A percentile compares a stretch with the other conserved stretches of the same genome.
Evolutionary conservation across 192 early-diverging fungal species (phyloP).

Genomic region (Kickxella alabastrina): DNA sequence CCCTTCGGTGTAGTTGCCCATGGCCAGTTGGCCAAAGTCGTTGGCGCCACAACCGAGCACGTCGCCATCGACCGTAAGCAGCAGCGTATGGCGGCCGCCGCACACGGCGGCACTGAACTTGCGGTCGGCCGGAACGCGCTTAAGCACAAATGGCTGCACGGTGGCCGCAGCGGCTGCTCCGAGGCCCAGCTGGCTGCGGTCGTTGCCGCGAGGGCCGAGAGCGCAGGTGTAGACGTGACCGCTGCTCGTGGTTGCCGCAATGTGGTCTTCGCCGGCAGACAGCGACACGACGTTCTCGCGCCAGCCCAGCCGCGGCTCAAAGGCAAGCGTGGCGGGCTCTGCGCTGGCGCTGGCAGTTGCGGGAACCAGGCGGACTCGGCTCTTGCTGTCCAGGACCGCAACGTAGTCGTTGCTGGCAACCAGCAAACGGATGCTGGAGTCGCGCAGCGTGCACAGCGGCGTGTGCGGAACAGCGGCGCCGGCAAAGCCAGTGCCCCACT

Average conservation of each 20-base stretch:
- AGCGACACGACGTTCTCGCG: constrained; percentile 35
- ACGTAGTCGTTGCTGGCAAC: constrained; percentile 26
- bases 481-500: constrained; percentile 46
- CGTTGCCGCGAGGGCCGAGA: constrained; percentile 20
- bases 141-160: constrained; percentile 12
- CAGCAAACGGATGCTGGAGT: constrained; percentile 15
- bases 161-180: neutral
- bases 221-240: constrained; percentile 40
- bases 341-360: neutral
- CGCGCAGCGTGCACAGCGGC: constrained; percentile 19
- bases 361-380: constrained; percentile 27
- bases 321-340: constrained; percentile 1
- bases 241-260: constrained; percentile 23
- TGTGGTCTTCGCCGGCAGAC: constrained; percentile 32
- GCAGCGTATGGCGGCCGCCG: constrained; percentile 29
- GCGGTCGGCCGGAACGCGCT: constrained; percentile 14
- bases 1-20: constrained; percentile 16
- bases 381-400: constrained; percentile 22
- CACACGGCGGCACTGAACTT: constrained; percentile 21
- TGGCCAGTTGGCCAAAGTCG: constrained; percentile 47
- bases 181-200: constrained; percentile 25
- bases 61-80: constrained; percentile 31
- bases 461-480: constrained; percentile 12
- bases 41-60: constrained; percentile 44
- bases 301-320: constrained; percentile 42